These are phyloP conservation scores for Arabidopsis thaliana DNA, from an alignment of 345 rosid species.

Conservation along the genomic window TAIR10.1 NC_003074.8:1625501-1626000, in stretches of 20 bases:
- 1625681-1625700: constrained; percentile 34
- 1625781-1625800: constrained; percentile 21
- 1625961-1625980: constrained; percentile 1
- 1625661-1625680: constrained; percentile 18
- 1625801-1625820: background rate
- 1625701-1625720: constrained; percentile 26
- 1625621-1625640: constrained; percentile 19
- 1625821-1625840: constrained; percentile 30
- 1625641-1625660: constrained; percentile 12
- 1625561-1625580: background rate
- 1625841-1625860: constrained; percentile 29
- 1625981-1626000: background rate
- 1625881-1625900: constrained; percentile 15
- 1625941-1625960: constrained; percentile 25
- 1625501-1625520: background rate
- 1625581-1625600: background rate
- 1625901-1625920: constrained; percentile 9
- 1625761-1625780: constrained; percentile 27
- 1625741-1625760: constrained; percentile 42
- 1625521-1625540: background rate
- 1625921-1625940: background rate
- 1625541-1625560: background rate
- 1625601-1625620: background rate
- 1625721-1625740: constrained; percentile 43
- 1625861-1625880: constrained; percentile 27